Evolutionary conservation across 805 yeast genomes (phyloP), one percentile per base, ranked within the genome.

Genomic region (Candida chilensis): DNA sequence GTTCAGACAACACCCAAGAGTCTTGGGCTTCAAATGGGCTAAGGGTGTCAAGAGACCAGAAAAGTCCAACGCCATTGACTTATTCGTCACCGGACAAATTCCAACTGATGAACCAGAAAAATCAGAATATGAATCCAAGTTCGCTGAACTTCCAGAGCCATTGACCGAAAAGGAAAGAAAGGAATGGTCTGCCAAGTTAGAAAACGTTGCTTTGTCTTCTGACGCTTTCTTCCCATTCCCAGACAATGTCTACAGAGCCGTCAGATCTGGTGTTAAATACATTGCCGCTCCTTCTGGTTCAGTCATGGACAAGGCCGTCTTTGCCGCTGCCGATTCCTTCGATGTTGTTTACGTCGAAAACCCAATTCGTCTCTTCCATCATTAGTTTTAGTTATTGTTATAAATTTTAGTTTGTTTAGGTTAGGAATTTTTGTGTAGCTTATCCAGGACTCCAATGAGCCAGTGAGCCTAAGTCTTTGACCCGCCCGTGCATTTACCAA

Each of bases 151-250:
- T 20, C 99, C 99, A 44, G 69, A 62, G 44, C 95, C 95, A 32
- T 69, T 92, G 45, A 78, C 95, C 30, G 61, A 58, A 17, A 76
- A 68, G 40, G 98, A 92, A 69, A 85, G 90, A 62, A 64, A 66
- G 40, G 95, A 83, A 47, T 92, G 97, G 97, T 61, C 81, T 41
- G 47, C 63, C 38, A 75, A 87, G 64, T 71, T 87, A 57, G 74
- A 66, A 36, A 78, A 84, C 46, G 99, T 92, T 34, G 87, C 97
- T 9, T 69, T 88, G 45, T 81, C 96, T 12, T 87, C 96, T 3
- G 99, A 92, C 56, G 99, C 99, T 17, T 92, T 92, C 77, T 92
- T 92, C 94, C 99, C 99, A 63, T 92, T 92, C 92, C 92, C 97
- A 42, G 99, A 92, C 61, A 92, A 92, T 54, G 95, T 92, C 45